A percentile compares a stretch with the other conserved stretches of the same genome.
Conservation (phyloP, 306 rosid species). For the Inga oerstediana region DNA sequence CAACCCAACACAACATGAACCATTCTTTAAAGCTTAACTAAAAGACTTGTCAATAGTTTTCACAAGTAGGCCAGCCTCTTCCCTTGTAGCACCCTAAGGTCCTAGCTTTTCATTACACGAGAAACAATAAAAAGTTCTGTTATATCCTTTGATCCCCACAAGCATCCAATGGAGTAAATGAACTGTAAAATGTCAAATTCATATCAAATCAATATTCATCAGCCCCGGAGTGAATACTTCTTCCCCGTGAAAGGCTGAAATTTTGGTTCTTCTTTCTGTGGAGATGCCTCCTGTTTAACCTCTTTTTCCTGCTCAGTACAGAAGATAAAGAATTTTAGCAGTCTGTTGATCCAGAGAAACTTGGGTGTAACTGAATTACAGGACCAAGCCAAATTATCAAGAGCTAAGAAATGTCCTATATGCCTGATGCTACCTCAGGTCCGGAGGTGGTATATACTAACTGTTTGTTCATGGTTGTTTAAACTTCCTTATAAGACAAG, state of each 20-base stretch:
- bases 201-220: slow-evolving; percentile 31
- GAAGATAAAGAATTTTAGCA: slow-evolving; percentile 14
- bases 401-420: neutral
- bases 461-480: neutral
- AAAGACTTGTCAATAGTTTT: slow-evolving; percentile 9
- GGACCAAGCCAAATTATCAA: neutral
- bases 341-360: neutral
- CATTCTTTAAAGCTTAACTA: neutral
- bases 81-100: slow-evolving; percentile 27
- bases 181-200: slow-evolving; percentile 11
- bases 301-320: slow-evolving; percentile 65
- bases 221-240: slow-evolving; percentile 89
- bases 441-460: neutral
- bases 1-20: neutral
- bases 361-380: neutral
- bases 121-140: slow-evolving; percentile 35
- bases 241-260: slow-evolving; percentile 87
- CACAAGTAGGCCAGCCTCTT: slow-evolving; percentile 31
- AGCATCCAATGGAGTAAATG: slow-evolving; percentile 32
- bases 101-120: slow-evolving; percentile 36
- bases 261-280: slow-evolving; percentile 68
- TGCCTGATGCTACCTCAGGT: neutral
- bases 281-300: slow-evolving; percentile 65
- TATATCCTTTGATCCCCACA: slow-evolving; percentile 36
- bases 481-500: neutral